Evolutionary conservation across 495 filamentous ascomycete species (phyloP).

Genomic region (Ramalina peruviana): DNA sequence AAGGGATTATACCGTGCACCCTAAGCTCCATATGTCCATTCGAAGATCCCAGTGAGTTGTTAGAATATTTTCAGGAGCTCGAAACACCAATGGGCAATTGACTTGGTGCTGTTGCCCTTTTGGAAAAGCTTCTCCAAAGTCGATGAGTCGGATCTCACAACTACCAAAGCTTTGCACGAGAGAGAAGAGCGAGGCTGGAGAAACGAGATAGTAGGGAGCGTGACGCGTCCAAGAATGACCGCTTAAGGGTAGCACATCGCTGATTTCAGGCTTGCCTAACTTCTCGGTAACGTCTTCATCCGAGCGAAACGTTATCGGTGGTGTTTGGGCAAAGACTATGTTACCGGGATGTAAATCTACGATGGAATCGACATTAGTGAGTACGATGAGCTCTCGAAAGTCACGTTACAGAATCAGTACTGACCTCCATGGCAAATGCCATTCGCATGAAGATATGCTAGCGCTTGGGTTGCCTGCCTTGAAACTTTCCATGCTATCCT

Average conservation of each 20-base stretch:
- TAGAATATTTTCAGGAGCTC: constrained; percentile 8
- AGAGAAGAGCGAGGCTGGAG: not conserved
- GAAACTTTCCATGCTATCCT: constrained; percentile 30
- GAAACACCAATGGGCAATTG: constrained; percentile 6
- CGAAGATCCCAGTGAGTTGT: constrained; percentile 4
- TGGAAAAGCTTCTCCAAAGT: constrained; percentile 7
- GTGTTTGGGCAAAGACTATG: constrained; percentile 23
- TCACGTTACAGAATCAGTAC: not conserved
- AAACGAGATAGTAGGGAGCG: constrained; percentile 3
- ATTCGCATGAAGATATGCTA: constrained; percentile 29
- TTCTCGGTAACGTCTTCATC: not conserved
- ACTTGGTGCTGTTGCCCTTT: constrained; percentile 5
- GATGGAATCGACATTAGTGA: not conserved
- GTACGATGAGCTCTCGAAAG: not conserved
- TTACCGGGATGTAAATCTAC: constrained; percentile 35
- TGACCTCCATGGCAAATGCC: constrained; percentile 28
- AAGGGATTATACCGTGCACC: constrained; percentile 5
- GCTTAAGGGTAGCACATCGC: not conserved
- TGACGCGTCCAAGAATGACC: constrained; percentile 3
- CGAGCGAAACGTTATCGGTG: not conserved
- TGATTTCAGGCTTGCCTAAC: constrained; percentile 3
- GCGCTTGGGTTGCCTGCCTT: constrained; percentile 27
- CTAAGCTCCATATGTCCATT: constrained; percentile 10
- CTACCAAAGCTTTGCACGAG: not conserved
- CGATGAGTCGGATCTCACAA: constrained; percentile 6